Conservation (phyloP, 2,329 filamentous ascomycete genomes). For the Penicillium sp. region DNA sequence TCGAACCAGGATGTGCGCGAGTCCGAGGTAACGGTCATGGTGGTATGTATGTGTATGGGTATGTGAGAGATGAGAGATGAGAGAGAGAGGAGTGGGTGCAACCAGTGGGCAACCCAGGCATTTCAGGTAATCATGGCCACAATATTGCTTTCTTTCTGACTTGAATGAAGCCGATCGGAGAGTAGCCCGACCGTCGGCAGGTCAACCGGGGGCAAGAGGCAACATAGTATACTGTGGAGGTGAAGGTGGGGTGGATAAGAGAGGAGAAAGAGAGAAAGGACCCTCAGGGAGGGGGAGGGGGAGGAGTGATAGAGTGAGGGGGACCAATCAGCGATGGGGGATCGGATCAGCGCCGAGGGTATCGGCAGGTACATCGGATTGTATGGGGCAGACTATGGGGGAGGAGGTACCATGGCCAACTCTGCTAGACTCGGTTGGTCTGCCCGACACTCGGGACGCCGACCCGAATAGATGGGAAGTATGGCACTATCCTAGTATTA, state of each 20-base stretch:
- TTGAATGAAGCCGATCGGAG: no score
- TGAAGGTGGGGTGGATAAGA: background rate
- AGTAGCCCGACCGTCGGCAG: constrained; percentile 1
- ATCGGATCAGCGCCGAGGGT: background rate
- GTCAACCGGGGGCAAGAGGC: background rate
- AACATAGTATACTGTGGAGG: background rate
- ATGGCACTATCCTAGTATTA: no score
- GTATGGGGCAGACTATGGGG: background rate
- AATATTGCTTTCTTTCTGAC: background rate
- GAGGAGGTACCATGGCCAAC: no score
- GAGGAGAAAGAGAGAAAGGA: background rate
- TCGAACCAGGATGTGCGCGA: constrained; percentile 12
- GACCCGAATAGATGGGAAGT: constrained; percentile 5
- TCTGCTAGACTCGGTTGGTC: background rate
- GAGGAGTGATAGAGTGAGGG: background rate
- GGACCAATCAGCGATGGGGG: background rate
- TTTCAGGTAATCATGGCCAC: background rate
- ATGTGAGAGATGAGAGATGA: background rate
- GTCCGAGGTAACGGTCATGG: background rate
- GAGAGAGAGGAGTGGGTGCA: background rate
- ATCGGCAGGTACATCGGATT: background rate
- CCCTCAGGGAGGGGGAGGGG: background rate
- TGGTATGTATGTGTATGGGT: no score
- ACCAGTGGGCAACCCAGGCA: no score
- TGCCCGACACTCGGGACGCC: background rate